phyloP scores from a whole-genome alignment of 1,284 basidiomycete species.

The Cutaneotrichosporon daszewskae region DNA sequence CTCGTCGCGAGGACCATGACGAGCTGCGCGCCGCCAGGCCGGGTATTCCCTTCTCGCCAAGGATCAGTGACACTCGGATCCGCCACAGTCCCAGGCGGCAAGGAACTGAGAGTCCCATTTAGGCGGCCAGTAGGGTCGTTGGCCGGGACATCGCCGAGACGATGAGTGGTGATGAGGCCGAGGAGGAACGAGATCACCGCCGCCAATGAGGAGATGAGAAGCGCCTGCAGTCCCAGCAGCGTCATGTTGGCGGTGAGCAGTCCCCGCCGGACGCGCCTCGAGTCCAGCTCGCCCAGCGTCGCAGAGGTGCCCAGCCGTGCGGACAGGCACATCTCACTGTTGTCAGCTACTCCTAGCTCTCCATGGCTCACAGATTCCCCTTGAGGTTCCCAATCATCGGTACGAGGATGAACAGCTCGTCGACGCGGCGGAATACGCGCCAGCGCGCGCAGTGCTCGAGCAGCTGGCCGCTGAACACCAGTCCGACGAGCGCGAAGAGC shows the following conservation, averaged over 20 bases:
- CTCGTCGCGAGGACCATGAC: conserved; percentile 80
- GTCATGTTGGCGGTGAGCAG: conserved; percentile 79
- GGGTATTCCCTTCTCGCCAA: conserved; percentile 46
- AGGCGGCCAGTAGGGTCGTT: background rate
- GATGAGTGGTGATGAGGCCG: conserved; percentile 58
- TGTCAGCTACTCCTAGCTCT: background rate
- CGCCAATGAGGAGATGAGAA: conserved; percentile 81
- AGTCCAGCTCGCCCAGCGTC: conserved; percentile 82
- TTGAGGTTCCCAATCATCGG: conserved; percentile 93
- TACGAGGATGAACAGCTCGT: conserved; percentile 95
- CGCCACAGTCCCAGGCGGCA: conserved; percentile 11
- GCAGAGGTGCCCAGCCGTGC: conserved; percentile 46
- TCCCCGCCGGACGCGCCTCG: conserved; percentile 57
- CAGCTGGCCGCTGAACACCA: conserved; percentile 82
- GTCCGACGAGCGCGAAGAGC: conserved; percentile 47
- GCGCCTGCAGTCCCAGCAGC: conserved; percentile 86
- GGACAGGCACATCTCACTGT: conserved; percentile 50
- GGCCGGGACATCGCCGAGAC: conserved; percentile 33
- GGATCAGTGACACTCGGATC: conserved; percentile 15
- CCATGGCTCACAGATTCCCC: conserved; percentile 91
- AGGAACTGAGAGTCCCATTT: too few species aligned
- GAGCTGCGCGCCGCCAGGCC: conserved; percentile 52
- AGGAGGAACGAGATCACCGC: conserved; percentile 72
- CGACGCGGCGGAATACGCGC: conserved; percentile 79
- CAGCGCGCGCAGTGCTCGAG: conserved; percentile 81